A percentile compares a stretch with the other conserved stretches of the same genome.
phyloP scores from a whole-genome alignment of 441 rosid genomes.

The Erodium texanum region DNA sequence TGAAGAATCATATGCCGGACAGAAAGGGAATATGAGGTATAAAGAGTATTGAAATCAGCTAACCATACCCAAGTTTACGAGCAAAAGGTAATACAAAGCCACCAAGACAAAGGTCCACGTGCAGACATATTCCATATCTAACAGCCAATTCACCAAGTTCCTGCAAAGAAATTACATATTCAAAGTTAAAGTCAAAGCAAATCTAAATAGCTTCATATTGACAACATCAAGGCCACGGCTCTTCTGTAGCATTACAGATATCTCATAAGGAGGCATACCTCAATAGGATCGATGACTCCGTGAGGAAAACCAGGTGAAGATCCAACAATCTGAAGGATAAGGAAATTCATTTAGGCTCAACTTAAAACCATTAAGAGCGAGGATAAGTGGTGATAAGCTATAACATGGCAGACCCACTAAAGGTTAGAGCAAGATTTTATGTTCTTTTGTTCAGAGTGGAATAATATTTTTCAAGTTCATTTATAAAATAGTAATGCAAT shows the following conservation, averaged over 20 bases:
- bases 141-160: slow-evolving; percentile 85
- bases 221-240: slow-evolving; percentile 9
- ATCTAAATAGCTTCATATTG: slow-evolving; percentile 2
- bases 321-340: slow-evolving; percentile 74
- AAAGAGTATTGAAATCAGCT: slow-evolving; percentile 8
- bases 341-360: slow-evolving; percentile 19
- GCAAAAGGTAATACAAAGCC: slow-evolving; percentile 97
- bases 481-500: background rate
- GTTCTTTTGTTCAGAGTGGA: background rate
- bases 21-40: background rate
- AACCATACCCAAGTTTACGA: slow-evolving; percentile 71
- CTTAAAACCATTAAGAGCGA: slow-evolving; percentile 9
- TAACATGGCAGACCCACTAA: slow-evolving; percentile 8
- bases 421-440: background rate
- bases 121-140: slow-evolving; percentile 70
- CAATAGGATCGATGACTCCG: slow-evolving; percentile 92
- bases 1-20: background rate
- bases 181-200: background rate
- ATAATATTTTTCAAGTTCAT: background rate
- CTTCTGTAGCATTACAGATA: slow-evolving; percentile 5
- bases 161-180: slow-evolving; percentile 29
- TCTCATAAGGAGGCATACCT: slow-evolving; percentile 36
- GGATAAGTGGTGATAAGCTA: slow-evolving; percentile 12
- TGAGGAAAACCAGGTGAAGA: slow-evolving; percentile 98
- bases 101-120: slow-evolving; percentile 98